Percentiles rank a stretch among this genome's conserved stretches.
Evolutionary conservation across 495 filamentous ascomycete species (phyloP).

Genomic region (Viridothelium virens): DNA sequence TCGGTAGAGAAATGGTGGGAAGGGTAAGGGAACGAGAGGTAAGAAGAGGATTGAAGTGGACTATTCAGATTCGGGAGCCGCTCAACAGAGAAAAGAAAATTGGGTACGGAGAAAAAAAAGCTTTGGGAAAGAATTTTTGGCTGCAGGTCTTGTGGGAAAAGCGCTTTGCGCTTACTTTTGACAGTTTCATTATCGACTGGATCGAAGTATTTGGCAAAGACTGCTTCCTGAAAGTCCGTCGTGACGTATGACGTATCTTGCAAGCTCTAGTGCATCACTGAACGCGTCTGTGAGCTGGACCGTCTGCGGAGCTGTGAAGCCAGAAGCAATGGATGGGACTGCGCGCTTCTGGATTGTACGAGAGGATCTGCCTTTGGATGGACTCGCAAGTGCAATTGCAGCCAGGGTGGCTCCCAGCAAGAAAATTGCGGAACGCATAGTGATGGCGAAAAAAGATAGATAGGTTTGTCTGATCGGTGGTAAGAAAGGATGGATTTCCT

Average conservation of each 20-base stretch:
- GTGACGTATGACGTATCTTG: not conserved
- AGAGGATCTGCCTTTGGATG: not conserved
- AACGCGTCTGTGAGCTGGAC: not conserved
- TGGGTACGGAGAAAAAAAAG: not conserved
- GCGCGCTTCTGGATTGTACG: not conserved
- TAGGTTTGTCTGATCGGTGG: not conserved
- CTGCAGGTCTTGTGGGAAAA: not conserved
- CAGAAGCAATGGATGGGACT: not conserved
- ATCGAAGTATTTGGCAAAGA: not conserved
- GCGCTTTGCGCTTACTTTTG: not conserved
- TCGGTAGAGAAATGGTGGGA: not conserved
- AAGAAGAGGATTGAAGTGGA: not conserved
- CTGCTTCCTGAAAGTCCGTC: not conserved
- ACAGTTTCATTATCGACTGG: not conserved
- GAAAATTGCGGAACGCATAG: not conserved
- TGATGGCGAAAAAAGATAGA: not conserved
- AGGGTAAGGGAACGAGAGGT: not conserved
- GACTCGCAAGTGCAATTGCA: not conserved
- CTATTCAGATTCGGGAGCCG: too few relatives aligned
- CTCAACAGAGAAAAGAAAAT: not conserved
- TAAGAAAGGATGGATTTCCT: not conserved
- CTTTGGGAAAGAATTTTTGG: not conserved
- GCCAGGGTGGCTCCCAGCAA: not conserved
- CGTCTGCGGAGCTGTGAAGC: not conserved
- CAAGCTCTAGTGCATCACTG: not conserved